A percentile compares a stretch with the other conserved stretches of the same genome.
phyloP scores from a whole-genome alignment of 148 eudicot genomes.

The Hydrangea macrophylla region DNA sequence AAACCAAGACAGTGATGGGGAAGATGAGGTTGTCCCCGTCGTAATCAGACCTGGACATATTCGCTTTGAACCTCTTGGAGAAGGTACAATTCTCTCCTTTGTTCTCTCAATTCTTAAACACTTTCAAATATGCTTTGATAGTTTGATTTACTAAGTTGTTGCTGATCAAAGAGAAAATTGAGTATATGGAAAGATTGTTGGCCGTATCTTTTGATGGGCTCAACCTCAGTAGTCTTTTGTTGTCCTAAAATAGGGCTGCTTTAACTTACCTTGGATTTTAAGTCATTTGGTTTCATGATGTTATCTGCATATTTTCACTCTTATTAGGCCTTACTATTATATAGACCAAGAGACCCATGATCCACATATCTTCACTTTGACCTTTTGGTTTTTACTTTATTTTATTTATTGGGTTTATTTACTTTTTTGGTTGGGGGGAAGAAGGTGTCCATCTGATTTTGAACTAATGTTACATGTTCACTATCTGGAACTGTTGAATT shows the following conservation, averaged over 20 bases:
- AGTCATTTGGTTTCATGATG: too few relatives aligned
- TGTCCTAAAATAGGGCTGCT: too few relatives aligned
- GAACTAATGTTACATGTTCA: not conserved
- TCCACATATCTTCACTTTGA: too few relatives aligned
- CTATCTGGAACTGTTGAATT: not conserved
- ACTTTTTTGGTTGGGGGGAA: not conserved
- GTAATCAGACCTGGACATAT: conserved; percentile 83
- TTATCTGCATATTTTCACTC: not conserved
- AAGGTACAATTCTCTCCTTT: conserved; percentile 36
- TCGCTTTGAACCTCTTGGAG: conserved; percentile 64
- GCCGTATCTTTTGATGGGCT: not conserved
- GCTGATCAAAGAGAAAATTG: not conserved
- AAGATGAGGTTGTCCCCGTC: conserved; percentile 65
- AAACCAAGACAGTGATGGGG: conserved; percentile 42
- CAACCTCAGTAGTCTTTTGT: not conserved
- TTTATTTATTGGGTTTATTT: not conserved
- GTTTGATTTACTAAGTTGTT: not conserved
- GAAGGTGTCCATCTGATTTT: not conserved
- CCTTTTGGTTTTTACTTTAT: not conserved
- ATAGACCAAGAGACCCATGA: not conserved
- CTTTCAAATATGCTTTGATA: not conserved
- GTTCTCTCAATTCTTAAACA: not conserved
- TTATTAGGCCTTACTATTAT: not conserved
- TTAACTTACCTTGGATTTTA: too few relatives aligned
- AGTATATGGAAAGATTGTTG: conserved; percentile 5